Base-by-base conservation (phyloP, 805 yeast species). In the Soucietia sequanensis region DNA sequence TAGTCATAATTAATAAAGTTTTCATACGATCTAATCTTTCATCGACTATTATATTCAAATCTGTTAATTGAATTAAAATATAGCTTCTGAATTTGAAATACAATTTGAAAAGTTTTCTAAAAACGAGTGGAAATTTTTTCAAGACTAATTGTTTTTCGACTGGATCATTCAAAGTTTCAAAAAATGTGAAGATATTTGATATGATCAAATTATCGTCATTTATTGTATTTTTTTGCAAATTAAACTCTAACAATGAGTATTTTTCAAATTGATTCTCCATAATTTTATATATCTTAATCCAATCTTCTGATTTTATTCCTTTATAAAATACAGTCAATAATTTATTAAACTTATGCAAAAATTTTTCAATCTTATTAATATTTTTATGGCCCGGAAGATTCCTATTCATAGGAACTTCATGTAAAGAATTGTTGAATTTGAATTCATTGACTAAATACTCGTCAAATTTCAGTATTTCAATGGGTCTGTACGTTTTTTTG, bases 211-310 rank as follows among this genome's bases (percentile, higher is more conserved):
- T 75, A 9, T 78, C 84, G 20, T 80, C 85, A 6, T 64, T 59
- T 5, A 63, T 62, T 3, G 56, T 47, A 15, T 41, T 35, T 33
- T 48, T 60, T 44, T 65, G 80, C 36, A 61, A 58, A 39, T 60
- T 74, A 53, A 79, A 75, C 32, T 72, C 66, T 52, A 84, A 81
- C 38, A 88, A 62, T 6, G 81, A 73, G 8, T 76, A 60, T 31
- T 73, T 78, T 15, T 77, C 76, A 17, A 81, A 76, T 39, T 83
- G 81, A 21, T 76, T 64, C 53, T 90, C 96, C 29, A 91, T 59
- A 1, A 81, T 60, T 50, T 87, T 91, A 54, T 77, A 84, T 3
- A 82, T 75, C 36, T 74, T 72, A 33, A 87, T 67, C 96, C 97
- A 91, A 47, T 90, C 95, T 40, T 75, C 76, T 9, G 78, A 57